phyloP scores from a whole-genome alignment of 73 alveolate genomes.

The Stentor roeselii region DNA sequence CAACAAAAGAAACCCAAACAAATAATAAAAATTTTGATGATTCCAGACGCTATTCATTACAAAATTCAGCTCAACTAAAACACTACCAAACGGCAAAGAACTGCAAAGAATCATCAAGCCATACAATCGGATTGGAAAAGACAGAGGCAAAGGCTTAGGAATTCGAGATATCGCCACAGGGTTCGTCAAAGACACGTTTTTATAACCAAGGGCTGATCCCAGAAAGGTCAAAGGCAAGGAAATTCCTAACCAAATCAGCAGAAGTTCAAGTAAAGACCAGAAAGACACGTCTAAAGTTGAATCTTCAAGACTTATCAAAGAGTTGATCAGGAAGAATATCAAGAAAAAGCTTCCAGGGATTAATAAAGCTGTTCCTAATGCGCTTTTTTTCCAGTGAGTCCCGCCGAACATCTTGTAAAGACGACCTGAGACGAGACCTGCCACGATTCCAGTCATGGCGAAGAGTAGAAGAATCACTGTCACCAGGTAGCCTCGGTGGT shows the following conservation, averaged over 20 bases:
- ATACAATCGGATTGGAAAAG: slow-evolving; percentile 23
- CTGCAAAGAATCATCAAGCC: slow-evolving; percentile 43
- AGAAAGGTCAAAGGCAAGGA: slow-evolving; percentile 35
- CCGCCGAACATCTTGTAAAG: slow-evolving; percentile 43
- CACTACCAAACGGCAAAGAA: slow-evolving; percentile 37
- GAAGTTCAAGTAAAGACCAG: slow-evolving; percentile 23
- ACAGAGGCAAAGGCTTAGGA: slow-evolving; percentile 33
- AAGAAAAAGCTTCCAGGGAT: slow-evolving; percentile 36
- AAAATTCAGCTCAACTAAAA: slow-evolving; percentile 30
- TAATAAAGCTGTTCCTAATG: slow-evolving; percentile 38
- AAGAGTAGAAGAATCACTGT: slow-evolving; percentile 34
- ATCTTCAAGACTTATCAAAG: slow-evolving; percentile 31
- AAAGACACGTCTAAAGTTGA: slow-evolving; percentile 36
- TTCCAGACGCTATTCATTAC: slow-evolving; percentile 44
- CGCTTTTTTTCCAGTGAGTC: slow-evolving; percentile 37
- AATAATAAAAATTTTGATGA: slow-evolving; percentile 32
- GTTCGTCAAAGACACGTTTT: slow-evolving; percentile 14
- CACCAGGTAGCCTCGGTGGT: slow-evolving; percentile 46
- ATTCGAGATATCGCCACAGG: slow-evolving; percentile 31
- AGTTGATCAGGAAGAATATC: slow-evolving; percentile 26
- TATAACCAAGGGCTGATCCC: slow-evolving; percentile 41
- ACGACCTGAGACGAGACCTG: slow-evolving; percentile 36
- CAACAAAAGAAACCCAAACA: slow-evolving; percentile 40
- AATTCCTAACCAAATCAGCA: slow-evolving; percentile 44
- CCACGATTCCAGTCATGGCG: slow-evolving; percentile 40